Evolutionary conservation across 78 protist species (phyloP), one percentile per base, ranked within the genome.

Genomic region (Dictyostelium capitatum): DNA sequence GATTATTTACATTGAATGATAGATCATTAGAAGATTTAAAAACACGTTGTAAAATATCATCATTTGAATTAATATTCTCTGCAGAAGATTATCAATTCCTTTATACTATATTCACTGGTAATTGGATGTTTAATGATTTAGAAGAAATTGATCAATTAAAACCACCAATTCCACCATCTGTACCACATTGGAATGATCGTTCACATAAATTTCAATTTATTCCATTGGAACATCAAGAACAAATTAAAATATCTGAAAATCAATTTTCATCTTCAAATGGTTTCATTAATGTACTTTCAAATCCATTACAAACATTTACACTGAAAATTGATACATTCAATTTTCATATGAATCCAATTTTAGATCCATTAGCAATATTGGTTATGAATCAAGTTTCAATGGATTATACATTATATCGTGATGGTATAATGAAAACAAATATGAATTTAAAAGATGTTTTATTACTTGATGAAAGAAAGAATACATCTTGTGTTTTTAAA

Each of bases 131-230:
- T 25, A 47, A 59, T 23, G 82, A 72, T 7, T 10, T 53, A 12
- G n/a, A 28, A 32, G 75, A 67, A 17, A 7, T 7, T 3, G 70
- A 62, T 10, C 10, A 9, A 59, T 17, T 17, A 5, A 19, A 20
- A 46, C 79, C 84, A 62, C 93, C 93, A 1, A 32, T 64, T 12
- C 75, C 93, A 59, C 93, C 93, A 11, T 67, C 91, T 3, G 4
- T 32, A 12, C 83, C 83, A 25, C 8, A 19, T 15, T 74, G 74
- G 14, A 47, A 30, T n/a, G 47, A 4, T 11, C 8, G 28, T 4
- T 43, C 48, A 4, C 20, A n/a, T n/a, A 57, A 10, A 30, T 87
- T 87, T 25, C 69, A 65, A 6, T 87, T 77, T 30, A 2, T 47
- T 2, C 56, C 93, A 6, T 67, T 70, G 1, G 83, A 74, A 0